phyloP scores from a whole-genome alignment of 495 filamentous ascomycete species.

The Penicillium argentinense region DNA sequence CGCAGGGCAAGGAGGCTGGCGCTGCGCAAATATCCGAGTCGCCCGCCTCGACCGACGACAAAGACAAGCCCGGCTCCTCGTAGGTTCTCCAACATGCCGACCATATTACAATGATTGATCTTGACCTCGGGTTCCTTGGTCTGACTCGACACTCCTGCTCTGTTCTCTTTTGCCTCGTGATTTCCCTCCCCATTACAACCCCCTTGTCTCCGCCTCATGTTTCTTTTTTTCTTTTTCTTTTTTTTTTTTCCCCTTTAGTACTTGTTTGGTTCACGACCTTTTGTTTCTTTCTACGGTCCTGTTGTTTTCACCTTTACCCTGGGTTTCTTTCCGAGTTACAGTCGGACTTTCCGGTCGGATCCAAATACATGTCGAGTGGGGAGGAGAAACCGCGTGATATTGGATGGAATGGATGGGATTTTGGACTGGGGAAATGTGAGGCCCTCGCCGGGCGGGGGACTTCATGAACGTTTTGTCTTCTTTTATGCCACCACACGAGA shows the following conservation, averaged over 20 bases:
- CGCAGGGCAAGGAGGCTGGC: conserved; percentile 33
- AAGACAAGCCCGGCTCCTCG: conserved; percentile 35
- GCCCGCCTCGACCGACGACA: conserved; percentile 45
- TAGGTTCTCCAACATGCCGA: conserved; percentile 1
- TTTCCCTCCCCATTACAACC: conserved; percentile 3
- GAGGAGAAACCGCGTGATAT: conserved; percentile 3
- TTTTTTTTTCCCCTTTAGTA: conserved; percentile 9
- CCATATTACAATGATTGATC: conserved; percentile 15
- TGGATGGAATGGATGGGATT: conserved; percentile 5
- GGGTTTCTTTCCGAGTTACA: too few species aligned
- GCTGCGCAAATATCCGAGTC: conserved; percentile 48
- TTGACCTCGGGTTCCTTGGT: conserved; percentile 14
- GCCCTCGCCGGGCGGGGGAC: conserved; percentile 23
- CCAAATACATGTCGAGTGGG: too few species aligned
- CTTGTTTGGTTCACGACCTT: conserved; percentile 6
- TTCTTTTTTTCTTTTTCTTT: conserved; percentile 13
- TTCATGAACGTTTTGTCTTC: conserved; percentile 22
- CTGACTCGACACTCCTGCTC: conserved; percentile 16
- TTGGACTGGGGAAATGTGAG: conserved; percentile 7
- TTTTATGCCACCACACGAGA: conserved; percentile 34
- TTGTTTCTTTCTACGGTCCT: neutral
- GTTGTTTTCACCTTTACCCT: neutral
- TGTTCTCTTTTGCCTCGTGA: conserved; percentile 12
- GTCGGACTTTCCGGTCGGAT: too few species aligned
- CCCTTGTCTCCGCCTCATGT: conserved; percentile 8